These are phyloP conservation scores for Trichosporon sp. DNA, from an alignment of 1,284 basidiomycete genomes.

Conservation along the genomic window DNA sequence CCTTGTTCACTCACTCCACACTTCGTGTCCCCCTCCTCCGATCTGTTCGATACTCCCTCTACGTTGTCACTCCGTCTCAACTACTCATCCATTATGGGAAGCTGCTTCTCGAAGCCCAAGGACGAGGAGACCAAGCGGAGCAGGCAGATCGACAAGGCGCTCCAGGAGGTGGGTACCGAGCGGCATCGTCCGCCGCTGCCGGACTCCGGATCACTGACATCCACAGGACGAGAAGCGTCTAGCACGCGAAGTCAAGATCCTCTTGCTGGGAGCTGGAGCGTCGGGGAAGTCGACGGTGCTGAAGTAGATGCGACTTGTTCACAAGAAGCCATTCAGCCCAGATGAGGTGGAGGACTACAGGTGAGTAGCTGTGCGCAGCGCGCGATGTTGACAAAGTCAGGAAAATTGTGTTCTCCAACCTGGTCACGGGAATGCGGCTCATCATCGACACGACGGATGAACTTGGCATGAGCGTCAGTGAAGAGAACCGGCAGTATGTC, in stretches of 20 bases:
- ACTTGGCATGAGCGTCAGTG: constrained; percentile 72
- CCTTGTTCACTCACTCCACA: not conserved
- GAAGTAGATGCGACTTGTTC: constrained; percentile 55
- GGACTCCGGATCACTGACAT: not conserved
- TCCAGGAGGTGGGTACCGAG: constrained; percentile 63
- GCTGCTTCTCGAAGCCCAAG: constrained; percentile 64
- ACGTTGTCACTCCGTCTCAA: too few relatives aligned
- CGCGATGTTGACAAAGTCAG: constrained; percentile 56
- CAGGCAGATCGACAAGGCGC: constrained; percentile 67
- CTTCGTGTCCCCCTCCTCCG: not conserved
- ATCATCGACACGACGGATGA: constrained; percentile 87
- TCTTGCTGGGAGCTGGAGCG: constrained; percentile 89
- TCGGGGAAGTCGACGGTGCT: constrained; percentile 81
- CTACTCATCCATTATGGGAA: constrained; percentile 64
- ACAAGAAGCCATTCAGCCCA: constrained; percentile 45
- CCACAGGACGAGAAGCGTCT: constrained; percentile 68
- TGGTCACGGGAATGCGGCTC: constrained; percentile 79
- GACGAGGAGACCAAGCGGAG: constrained; percentile 40
- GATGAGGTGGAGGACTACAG: constrained; percentile 53
- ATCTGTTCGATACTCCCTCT: constrained; percentile 2
- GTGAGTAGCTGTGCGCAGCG: constrained; percentile 28
- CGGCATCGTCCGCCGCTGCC: not conserved
- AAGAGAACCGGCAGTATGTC: constrained; percentile 62
- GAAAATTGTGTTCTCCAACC: constrained; percentile 87
- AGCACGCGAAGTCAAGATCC: constrained; percentile 77